Conservation (phyloP, 2,329 filamentous ascomycete genomes). For the Xenosphaeropsis pyriputrescens region DNA sequence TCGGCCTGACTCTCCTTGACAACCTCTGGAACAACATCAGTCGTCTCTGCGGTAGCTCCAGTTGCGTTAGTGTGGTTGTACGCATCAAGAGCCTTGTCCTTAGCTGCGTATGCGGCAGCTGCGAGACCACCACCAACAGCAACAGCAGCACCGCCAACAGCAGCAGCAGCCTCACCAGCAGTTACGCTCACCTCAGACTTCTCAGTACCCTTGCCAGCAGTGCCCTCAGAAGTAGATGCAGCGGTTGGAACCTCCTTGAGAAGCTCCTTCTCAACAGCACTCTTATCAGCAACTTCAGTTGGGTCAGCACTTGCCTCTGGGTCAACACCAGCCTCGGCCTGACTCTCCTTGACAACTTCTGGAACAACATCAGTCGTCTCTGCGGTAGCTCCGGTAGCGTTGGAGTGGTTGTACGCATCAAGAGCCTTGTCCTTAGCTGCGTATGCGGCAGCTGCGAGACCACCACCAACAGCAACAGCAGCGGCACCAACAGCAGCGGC, state of each 20-base stretch:
- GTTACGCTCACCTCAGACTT: slow-evolving; percentile 32
- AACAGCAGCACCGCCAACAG: slow-evolving; percentile 25
- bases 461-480: slow-evolving; percentile 25
- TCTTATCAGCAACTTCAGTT: slow-evolving; percentile 63
- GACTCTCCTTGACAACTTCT: slow-evolving; percentile 39
- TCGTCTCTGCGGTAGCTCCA: slow-evolving; percentile 26
- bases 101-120: slow-evolving; percentile 22
- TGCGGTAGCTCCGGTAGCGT: slow-evolving; percentile 25
- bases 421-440: slow-evolving; percentile 12
- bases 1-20: slow-evolving; percentile 61
- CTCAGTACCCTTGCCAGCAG: slow-evolving; percentile 33
- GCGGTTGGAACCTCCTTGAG: slow-evolving; percentile 48
- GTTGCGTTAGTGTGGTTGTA: slow-evolving; percentile 23
- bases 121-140: slow-evolving; percentile 26
- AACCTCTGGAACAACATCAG: slow-evolving; percentile 40
- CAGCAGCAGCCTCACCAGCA: slow-evolving; percentile 25
- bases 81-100: slow-evolving; percentile 14
- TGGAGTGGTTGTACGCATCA: slow-evolving; percentile 23
- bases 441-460: slow-evolving; percentile 24
- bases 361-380: slow-evolving; percentile 35
- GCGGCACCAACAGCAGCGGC: slow-evolving; percentile 25
- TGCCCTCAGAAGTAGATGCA: slow-evolving; percentile 40
- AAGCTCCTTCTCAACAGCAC: slow-evolving; percentile 58
- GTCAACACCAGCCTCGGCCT: slow-evolving; percentile 37
- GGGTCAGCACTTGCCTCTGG: slow-evolving; percentile 61